These are phyloP conservation scores for Chlamydomonas sp. DNA, from an alignment of 139 green algal species.

Conservation along the genomic window DNA sequence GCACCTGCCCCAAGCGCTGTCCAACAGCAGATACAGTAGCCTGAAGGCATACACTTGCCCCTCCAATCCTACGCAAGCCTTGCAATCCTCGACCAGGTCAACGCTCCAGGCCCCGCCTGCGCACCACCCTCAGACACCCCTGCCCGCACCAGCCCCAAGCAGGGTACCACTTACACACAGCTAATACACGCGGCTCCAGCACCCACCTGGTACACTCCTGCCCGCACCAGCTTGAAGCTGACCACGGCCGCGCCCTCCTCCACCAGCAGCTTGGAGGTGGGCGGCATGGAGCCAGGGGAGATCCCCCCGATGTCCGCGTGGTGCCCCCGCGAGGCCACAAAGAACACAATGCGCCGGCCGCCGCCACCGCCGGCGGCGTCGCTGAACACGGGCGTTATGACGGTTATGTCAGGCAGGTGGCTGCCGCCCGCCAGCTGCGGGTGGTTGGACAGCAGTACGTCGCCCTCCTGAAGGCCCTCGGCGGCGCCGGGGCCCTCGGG, in stretches of 20 bases:
- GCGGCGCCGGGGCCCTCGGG: constrained; percentile 48
- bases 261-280: constrained; percentile 78
- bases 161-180: too few species aligned
- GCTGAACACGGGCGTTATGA: constrained; percentile 95
- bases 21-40: too few species aligned
- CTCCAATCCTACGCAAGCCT: too few species aligned
- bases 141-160: too few species aligned
- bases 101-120: too few species aligned
- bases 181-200: too few species aligned
- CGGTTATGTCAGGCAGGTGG: constrained; percentile 98
- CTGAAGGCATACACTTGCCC: too few species aligned
- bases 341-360: constrained; percentile 84
- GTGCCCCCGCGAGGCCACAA: constrained; percentile 78
- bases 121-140: too few species aligned
- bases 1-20: too few species aligned
- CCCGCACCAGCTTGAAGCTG: constrained; percentile 92
- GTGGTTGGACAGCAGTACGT: constrained; percentile 96
- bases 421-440: constrained; percentile 91
- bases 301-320: constrained; percentile 93
- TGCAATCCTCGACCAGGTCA: too few species aligned
- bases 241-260: constrained; percentile 96
- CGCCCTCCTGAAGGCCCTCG: constrained; percentile 77
- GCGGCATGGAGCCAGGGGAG: constrained; percentile 89
- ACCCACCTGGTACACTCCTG: constrained; percentile 75
- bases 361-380: neutral